Base-by-base conservation (phyloP, 2,329 filamentous ascomycete species). In the Drechslerella coelobrocha region DNA sequence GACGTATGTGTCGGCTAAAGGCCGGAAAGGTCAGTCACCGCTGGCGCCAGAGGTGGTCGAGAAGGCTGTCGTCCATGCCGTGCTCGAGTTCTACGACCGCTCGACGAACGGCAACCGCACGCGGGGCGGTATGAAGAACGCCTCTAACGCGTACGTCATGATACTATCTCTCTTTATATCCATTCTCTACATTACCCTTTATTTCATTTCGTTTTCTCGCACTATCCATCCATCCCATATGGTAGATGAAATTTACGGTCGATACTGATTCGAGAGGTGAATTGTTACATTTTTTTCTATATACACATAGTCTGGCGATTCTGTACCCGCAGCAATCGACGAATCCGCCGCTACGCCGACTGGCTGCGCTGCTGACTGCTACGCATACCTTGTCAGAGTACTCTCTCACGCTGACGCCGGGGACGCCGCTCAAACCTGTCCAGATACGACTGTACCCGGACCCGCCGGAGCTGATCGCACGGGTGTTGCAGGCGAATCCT, bases 51-150 rank as follows among this genome's bases (percentile, higher is more conserved):
- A 85, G 2, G 85, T 86, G 0, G 81, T 91, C 7, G 80, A 89
- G 43, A 81, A 82, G 0, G 82, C 86, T 50, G 88, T 88, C 0
- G 84, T 92, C 80, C 82, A 84, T 59, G 84, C 88, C 12, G 68
- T 72, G 10, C 72, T 73, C 29, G 75, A 75, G 17, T 76, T 75
- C 2, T 94, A 92, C 76, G 90, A 94, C 76, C 90, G 90, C 76
- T 90, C 90, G 2, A 90, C 88, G 21, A 94, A 94, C 75, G 89
- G 89, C 0, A 92, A 93, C 75, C 85, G 86, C 61, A 89, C 85
- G 1, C 83, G 90, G 73, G 90, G 90, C 14, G 88, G 88, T 0
- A 83, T 94, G 75, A 91, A 90, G 78, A 90, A 87, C 78, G 91
- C 89, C 48, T 84, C 88, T 73, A 88, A 91, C 53, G 89, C 90